Base-by-base conservation (phyloP, 495 filamentous ascomycete genomes). In the Xylaria intraflava region DNA sequence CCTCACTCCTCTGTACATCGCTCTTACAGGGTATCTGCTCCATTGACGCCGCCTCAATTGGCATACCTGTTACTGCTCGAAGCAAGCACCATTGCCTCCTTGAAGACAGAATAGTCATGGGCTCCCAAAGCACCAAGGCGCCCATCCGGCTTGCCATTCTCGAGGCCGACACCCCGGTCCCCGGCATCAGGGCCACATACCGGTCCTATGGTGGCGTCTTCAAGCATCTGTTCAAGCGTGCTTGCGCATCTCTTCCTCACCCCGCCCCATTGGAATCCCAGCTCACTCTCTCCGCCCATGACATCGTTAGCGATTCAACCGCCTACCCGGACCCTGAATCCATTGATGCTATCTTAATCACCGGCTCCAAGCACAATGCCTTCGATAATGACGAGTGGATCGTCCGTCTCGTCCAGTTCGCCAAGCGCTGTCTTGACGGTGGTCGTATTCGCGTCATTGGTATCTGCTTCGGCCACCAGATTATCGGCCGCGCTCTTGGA, bases 391-490 rank as follows among this genome's bases (percentile, higher is more conserved):
- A 79, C 49, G 78, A 83, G 0, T 96, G 89, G 91, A 90, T 95
- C 48, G 41, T 82, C 17, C 78, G 77, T 17, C 77, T 96, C 0
- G 84, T 92, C 2, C 81, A 85, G 35, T 96, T 82, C 66, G 81
- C 79, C 0, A 76, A 78, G 59, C 85, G 44, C 69, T 89, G 36
- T 64, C 69, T 40, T 73, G 78, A 50, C 23, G 54, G 62, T 19
- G 56, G 59, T 24, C 64, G 65, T 33, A 78, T 95, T 19, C 77
- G 81, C 20, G 68, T 94, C 19, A 74, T 95, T 17, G 90, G 89
- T 12, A 79, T 93, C 24, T 96, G 91, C 65, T 96, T 92, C 67
- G 92, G 90, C 16, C 91, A 96, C 65, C 90, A 96, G 70, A 92
- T 96, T 46, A 73, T 95, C 46, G 89, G 80, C 0, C 77, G 90